Evolutionary conservation across 495 filamentous ascomycete genomes (phyloP).

Genomic region (Xylaria intraflava): DNA sequence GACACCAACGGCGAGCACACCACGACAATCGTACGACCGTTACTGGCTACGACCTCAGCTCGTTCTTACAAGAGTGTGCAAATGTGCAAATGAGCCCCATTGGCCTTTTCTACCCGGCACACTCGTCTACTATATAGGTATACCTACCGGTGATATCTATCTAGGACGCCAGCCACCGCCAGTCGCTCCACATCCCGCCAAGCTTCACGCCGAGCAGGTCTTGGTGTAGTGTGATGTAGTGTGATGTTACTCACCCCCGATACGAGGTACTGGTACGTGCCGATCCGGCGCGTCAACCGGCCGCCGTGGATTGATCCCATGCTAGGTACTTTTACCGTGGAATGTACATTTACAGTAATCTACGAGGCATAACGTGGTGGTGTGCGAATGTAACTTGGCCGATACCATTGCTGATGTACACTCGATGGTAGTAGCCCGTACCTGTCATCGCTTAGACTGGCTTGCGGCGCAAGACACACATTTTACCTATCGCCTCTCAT

Average conservation of each 20-base stretch:
- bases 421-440: neutral
- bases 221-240: too few species aligned
- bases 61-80: too few species aligned
- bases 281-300: slow-evolving; percentile 2
- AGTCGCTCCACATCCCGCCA: slow-evolving; percentile 6
- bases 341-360: neutral
- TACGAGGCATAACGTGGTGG: neutral
- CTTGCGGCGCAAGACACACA: neutral
- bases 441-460: neutral
- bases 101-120: neutral
- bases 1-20: too few species aligned
- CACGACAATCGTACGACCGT: too few species aligned
- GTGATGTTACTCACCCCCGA: neutral
- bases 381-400: neutral
- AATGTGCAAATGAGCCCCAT: too few species aligned
- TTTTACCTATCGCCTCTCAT: neutral
- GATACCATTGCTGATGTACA: too few species aligned
- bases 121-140: neutral
- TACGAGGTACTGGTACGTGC: slow-evolving; percentile 10
- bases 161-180: slow-evolving; percentile 3
- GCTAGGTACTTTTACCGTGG: neutral
- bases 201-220: neutral
- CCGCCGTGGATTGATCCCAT: neutral
- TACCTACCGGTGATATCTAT: too few species aligned
- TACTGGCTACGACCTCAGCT: too few species aligned